Conservation (phyloP, 179 eudicot genomes). For the Spergularia azorica region DNA sequence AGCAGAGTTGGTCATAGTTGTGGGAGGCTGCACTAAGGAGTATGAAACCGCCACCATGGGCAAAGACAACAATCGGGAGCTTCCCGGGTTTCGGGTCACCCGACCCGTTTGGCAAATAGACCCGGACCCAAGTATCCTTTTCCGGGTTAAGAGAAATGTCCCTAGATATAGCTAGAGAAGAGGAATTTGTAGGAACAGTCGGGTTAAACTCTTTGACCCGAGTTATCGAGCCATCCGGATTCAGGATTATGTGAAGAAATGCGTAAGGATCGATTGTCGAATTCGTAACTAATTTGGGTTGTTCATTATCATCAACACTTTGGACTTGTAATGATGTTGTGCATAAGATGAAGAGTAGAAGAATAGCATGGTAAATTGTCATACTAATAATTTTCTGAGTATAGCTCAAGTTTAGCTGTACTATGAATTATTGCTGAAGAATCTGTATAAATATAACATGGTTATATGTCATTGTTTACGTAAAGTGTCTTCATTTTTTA, state of each 20-base stretch:
- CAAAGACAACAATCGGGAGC: constrained; percentile 39
- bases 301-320: background rate
- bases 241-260: constrained; percentile 30
- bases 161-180: constrained; percentile 33
- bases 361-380: background rate
- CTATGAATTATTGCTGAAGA: background rate
- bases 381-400: background rate
- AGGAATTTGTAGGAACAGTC: constrained; percentile 23
- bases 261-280: constrained; percentile 17
- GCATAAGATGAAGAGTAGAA: background rate
- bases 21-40: constrained; percentile 26
- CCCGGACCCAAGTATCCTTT: constrained; percentile 42
- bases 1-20: constrained; percentile 30
- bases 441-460: background rate
- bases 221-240: constrained; percentile 40
- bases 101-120: constrained; percentile 37
- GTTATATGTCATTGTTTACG: background rate
- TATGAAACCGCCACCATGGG: constrained; percentile 61
- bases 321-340: background rate
- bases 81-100: background rate
- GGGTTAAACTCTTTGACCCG: constrained; percentile 25
- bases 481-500: background rate
- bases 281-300: background rate
- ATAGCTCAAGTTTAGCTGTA: too few relatives aligned
- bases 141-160: constrained; percentile 41